Percentiles rank a stretch among this genome's conserved stretches.
Conservation (phyloP, 2,329 filamentous ascomycete genomes). For the Botryotinia narcissicola region DNA sequence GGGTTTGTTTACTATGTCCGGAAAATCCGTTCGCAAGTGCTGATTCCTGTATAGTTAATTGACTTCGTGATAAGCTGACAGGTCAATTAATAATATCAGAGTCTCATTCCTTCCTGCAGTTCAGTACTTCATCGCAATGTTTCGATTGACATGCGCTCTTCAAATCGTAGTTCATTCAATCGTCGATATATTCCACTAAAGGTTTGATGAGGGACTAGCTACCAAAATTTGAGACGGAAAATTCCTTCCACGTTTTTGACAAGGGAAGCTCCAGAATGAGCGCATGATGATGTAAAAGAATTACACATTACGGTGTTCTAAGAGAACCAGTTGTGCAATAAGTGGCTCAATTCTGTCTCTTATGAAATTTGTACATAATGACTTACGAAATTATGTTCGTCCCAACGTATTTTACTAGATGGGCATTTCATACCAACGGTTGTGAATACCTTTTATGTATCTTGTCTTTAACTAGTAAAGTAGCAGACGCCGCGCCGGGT, state of each 20-base stretch:
- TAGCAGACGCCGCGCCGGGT: not conserved
- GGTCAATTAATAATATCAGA: not conserved
- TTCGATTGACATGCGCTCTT: not conserved
- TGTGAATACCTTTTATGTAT: not conserved
- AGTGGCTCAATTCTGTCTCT: not conserved
- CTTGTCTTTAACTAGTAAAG: not conserved
- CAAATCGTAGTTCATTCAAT: not conserved
- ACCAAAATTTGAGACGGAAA: not conserved
- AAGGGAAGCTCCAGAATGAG: not conserved
- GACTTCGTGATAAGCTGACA: not conserved
- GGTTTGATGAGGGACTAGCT: slow-evolving; percentile 1
- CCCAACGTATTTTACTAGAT: not conserved
- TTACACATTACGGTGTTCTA: not conserved
- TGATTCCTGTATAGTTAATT: not conserved
- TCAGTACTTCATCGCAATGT: not conserved
- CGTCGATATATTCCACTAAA: not conserved
- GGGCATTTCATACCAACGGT: not conserved
- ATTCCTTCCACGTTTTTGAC: slow-evolving; percentile 4
- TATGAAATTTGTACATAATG: not conserved
- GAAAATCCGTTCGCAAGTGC: not conserved
- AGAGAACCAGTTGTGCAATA: not conserved
- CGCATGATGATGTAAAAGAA: slow-evolving; percentile 2
- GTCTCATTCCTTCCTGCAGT: not conserved
- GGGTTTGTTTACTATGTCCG: not conserved
- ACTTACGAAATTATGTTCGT: not conserved